Base-by-base conservation (phyloP, 2,329 filamentous ascomycete genomes). In the Ophiostoma perfectum region DNA sequence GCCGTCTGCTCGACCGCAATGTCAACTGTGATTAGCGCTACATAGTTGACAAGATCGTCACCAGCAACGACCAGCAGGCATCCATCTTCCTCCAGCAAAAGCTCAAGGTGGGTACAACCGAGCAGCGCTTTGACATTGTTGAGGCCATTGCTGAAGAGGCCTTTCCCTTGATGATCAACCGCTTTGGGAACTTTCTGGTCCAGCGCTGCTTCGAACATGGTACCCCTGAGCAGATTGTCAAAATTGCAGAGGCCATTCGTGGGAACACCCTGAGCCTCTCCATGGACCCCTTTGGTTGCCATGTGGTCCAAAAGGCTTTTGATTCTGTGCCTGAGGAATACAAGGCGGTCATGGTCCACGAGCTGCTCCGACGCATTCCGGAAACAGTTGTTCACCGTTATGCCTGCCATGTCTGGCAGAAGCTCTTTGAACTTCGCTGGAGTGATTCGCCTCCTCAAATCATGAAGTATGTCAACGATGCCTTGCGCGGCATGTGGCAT, bases 21-120 rank as follows among this genome's bases (percentile, higher is more conserved):
- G 92, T 96, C 78, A 96, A 91, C 75, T 98, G 94, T 80, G 96
- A 99, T 81, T 99, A 94, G 95, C 96, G 95, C 80, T 97, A 97
- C 77, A 97, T 99, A 74, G 95, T 99, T 68, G 94, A 99, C 81
- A 98, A 98, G 83, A 99, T 99, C 76, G 93, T 99, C 73, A 96
- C 92, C 86, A 97, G 93, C 81, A 98, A 99, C 78, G 95, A 99
- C 76, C 95, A 99, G 79, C 95, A 99, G 79, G 95, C 96, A 9
- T 99, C 95, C 2, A 98, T 99, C 75, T 99, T 99, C 80, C 83
- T 99, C 62, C 95, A 99, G 78, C 95, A 99, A 80, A 99, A 99
- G 81, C 90, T 99, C 74, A 99, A 99, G 81, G 91, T 97, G 71
- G 93, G 93, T 70, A 97, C 93, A 4, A 84, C 89, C 0, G 93